phyloP scores from a whole-genome alignment of 768 basidiomycete genomes.

The Pholiota microspora region DNA sequence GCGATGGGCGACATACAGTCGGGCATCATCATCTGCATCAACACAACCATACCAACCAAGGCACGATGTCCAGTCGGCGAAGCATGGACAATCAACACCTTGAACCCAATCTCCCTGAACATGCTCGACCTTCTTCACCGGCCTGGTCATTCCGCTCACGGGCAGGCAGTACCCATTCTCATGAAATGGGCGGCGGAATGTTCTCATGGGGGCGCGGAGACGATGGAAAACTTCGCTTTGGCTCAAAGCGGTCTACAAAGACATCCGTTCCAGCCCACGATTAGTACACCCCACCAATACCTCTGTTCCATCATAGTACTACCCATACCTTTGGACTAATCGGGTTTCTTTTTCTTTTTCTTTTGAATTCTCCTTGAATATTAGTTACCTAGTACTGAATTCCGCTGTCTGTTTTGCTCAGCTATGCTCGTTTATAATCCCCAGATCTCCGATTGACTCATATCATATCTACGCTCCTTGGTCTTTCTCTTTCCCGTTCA shows the following conservation, averaged over 20 bases:
- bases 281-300: slow-evolving; percentile 8
- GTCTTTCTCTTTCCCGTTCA: slow-evolving; percentile 14
- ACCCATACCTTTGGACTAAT: neutral
- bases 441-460: slow-evolving; percentile 15
- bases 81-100: slow-evolving; percentile 48
- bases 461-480: slow-evolving; percentile 28
- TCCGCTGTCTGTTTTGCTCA: slow-evolving; percentile 8
- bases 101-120: slow-evolving; percentile 46
- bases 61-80: slow-evolving; percentile 32
- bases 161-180: slow-evolving; percentile 69
- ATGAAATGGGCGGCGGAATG: slow-evolving; percentile 56
- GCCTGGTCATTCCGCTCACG: slow-evolving; percentile 86
- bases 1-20: slow-evolving; percentile 85
- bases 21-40: slow-evolving; percentile 69
- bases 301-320: neutral
- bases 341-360: neutral
- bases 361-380: slow-evolving; percentile 9
- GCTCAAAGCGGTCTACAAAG: slow-evolving; percentile 59
- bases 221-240: slow-evolving; percentile 71
- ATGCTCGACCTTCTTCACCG: slow-evolving; percentile 67
- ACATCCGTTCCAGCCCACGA: slow-evolving; percentile 33
- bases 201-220: slow-evolving; percentile 69
- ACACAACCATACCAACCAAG: slow-evolving; percentile 13
- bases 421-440: slow-evolving; percentile 29
- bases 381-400: neutral